These are phyloP conservation scores for Pichia terricola DNA, from an alignment of 1,139 yeast species.

Conservation along the genomic window DNA sequence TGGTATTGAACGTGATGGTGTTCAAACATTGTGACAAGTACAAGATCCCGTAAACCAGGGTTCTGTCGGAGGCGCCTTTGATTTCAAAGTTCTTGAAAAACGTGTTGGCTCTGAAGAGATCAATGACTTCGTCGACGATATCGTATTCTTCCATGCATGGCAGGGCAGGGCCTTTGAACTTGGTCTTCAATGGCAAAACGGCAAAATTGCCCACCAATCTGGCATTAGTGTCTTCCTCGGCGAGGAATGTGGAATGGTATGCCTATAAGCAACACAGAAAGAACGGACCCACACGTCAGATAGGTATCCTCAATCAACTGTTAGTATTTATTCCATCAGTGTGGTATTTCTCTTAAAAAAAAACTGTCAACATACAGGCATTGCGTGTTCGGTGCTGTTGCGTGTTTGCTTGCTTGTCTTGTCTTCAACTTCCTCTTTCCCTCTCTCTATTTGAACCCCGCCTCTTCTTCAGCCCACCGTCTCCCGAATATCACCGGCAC, in stretches of 20 bases:
- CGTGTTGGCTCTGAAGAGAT: conserved; percentile 89
- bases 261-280: conserved; percentile 36
- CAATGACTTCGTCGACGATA: conserved; percentile 82
- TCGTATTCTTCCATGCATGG: conserved; percentile 69
- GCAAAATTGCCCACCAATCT: conserved; percentile 58
- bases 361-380: too few species aligned
- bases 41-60: conserved; percentile 91
- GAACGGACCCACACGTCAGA: too few species aligned
- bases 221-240: conserved; percentile 43
- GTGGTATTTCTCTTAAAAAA: too few species aligned
- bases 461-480: too few species aligned
- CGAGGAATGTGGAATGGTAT: conserved; percentile 81
- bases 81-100: conserved; percentile 95
- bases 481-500: too few species aligned
- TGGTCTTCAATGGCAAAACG: conserved; percentile 73
- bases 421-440: too few species aligned
- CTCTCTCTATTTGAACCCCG: too few species aligned
- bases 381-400: too few species aligned
- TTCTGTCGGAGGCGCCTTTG: conserved; percentile 89
- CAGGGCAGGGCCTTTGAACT: conserved; percentile 84
- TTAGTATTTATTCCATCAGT: conserved; percentile 1
- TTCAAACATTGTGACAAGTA: conserved; percentile 79
- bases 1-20: conserved; percentile 38
- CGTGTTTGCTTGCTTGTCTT: too few species aligned
- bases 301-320: too few species aligned